Percentiles rank a stretch among this genome's conserved stretches.
Evolutionary conservation across 2,329 filamentous ascomycete genomes (phyloP).

Genomic region (Aaosphaeria arxii): DNA sequence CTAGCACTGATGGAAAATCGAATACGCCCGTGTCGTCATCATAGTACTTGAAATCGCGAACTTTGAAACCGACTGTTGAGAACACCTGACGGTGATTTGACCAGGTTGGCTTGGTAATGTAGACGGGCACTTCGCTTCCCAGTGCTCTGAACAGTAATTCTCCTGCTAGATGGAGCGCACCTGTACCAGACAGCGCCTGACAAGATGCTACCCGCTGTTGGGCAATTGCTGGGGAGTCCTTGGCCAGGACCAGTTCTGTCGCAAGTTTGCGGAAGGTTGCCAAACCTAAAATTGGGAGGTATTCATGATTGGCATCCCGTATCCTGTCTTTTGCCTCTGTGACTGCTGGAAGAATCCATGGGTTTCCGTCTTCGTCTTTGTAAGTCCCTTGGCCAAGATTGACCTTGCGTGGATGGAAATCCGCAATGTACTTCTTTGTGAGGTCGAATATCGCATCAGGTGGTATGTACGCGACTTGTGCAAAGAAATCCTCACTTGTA

Average conservation of each 20-base stretch:
- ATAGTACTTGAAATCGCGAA: constrained; percentile 28
- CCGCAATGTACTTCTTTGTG: background rate
- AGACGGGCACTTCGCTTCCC: background rate
- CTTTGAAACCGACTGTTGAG: constrained; percentile 12
- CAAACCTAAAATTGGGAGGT: background rate
- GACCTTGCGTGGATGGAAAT: background rate
- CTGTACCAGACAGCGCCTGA: background rate
- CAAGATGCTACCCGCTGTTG: background rate
- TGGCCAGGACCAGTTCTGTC: background rate
- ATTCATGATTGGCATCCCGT: background rate
- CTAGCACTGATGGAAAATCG: constrained; percentile 29
- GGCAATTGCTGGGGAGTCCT: background rate
- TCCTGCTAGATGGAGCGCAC: background rate
- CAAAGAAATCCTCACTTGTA: background rate
- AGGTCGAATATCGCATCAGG: background rate
- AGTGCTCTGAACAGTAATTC: background rate
- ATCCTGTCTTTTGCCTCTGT: background rate
- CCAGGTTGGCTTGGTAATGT: constrained; percentile 21
- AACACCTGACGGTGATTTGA: constrained; percentile 34
- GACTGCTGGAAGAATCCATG: background rate
- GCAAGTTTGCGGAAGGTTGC: background rate
- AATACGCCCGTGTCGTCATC: constrained; percentile 15
- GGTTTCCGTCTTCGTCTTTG: background rate
- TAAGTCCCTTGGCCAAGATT: background rate
- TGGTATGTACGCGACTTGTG: background rate